phyloP scores from a whole-genome alignment of 208 protist genomes.

The Trypanosoma congolense region DNA sequence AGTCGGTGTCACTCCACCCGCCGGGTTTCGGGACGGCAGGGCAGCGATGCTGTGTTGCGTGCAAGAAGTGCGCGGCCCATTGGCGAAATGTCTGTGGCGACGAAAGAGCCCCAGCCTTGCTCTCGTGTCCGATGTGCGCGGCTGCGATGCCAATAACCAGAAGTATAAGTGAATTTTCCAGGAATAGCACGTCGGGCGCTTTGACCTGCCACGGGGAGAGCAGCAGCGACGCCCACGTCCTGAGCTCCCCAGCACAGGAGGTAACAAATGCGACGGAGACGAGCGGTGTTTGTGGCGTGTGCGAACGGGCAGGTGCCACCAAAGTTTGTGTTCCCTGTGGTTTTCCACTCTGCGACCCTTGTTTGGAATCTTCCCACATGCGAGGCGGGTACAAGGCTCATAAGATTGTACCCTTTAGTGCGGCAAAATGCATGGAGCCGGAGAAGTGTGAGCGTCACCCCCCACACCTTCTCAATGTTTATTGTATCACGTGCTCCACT shows the following conservation, averaged over 20 bases:
- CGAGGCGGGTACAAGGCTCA: slow-evolving; percentile 59
- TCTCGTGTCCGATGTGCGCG: background rate
- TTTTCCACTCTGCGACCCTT: slow-evolving; percentile 60
- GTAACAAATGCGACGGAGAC: background rate
- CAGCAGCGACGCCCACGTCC: background rate
- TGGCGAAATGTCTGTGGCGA: background rate
- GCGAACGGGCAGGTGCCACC: slow-evolving; percentile 36
- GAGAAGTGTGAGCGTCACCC: slow-evolving; percentile 34
- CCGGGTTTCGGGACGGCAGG: too few relatives aligned
- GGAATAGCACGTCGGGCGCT: too few relatives aligned
- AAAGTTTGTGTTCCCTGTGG: slow-evolving; percentile 61
- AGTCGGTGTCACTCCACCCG: background rate
- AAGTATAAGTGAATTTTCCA: background rate
- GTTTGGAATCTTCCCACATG: slow-evolving; percentile 40
- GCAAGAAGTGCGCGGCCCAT: background rate
- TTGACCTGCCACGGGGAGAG: background rate
- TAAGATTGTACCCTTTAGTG: slow-evolving; percentile 34
- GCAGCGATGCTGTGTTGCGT: background rate
- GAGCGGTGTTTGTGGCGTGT: slow-evolving; percentile 44
- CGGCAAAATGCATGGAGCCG: slow-evolving; percentile 23
- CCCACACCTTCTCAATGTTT: slow-evolving; percentile 53
- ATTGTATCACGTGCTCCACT: slow-evolving; percentile 49
- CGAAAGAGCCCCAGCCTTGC: background rate
- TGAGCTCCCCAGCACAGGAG: background rate
- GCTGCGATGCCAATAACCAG: background rate